Evolutionary conservation across 1,139 yeast species (phyloP).

Genomic region (Hanseniaspora uvarum): DNA sequence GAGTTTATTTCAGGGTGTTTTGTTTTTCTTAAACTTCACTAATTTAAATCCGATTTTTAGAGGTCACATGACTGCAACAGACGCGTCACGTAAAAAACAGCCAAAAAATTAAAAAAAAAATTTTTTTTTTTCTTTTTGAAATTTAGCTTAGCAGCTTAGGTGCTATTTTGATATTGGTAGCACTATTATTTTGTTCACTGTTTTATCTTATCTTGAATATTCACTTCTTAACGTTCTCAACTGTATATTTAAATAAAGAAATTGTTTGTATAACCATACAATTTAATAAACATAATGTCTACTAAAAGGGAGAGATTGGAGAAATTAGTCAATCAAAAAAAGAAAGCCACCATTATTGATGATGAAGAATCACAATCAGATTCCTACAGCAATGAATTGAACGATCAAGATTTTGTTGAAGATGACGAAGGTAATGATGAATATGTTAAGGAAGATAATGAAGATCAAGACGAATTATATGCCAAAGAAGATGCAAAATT

Average conservation of each 20-base stretch:
- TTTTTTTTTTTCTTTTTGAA: not conserved
- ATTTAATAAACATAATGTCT: not conserved
- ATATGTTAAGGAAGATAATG: conserved; percentile 83
- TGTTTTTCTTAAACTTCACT: not conserved
- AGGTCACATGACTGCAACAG: not conserved
- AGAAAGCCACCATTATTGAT: conserved; percentile 19
- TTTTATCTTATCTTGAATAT: no score
- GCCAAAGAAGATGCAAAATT: conserved; percentile 28
- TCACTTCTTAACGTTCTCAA: no score
- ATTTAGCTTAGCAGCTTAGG: not conserved
- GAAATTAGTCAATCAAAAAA: conserved; percentile 10
- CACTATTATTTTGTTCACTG: not conserved
- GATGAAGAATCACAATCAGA: conserved; percentile 27
- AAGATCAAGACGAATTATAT: conserved; percentile 37
- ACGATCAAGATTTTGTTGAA: conserved; percentile 87
- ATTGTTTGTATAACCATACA: no score
- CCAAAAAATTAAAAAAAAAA: not conserved
- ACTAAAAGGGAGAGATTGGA: conserved; percentile 14
- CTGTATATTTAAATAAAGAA: no score
- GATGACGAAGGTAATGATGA: conserved; percentile 81
- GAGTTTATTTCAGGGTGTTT: no score
- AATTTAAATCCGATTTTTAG: not conserved
- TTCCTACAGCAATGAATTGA: conserved; percentile 50
- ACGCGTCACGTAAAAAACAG: not conserved
- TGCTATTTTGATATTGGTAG: no score